Evolutionary conservation across 208 protist species (phyloP), one percentile per base, ranked within the genome.

Genomic region (Histomonas meleagridis): DNA sequence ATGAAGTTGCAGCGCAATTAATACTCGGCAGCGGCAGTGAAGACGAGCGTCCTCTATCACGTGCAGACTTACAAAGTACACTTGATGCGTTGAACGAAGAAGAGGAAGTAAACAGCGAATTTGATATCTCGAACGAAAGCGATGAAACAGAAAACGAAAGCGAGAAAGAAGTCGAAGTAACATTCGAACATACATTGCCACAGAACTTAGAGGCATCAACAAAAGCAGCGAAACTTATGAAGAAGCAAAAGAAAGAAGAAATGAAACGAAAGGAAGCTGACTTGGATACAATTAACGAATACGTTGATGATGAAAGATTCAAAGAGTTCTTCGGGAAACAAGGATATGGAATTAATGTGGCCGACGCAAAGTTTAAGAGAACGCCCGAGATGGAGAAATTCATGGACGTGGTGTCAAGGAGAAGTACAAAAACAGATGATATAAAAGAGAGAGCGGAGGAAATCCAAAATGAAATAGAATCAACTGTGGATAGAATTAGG

Each of bases 301-400:
- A 51, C 21, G 51, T 81, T 35, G 35, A 81, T 38, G 70, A 81
- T 81, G 70, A 81, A 10, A 48, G 70, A 51, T 81, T 81, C n/a
- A 81, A 81, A 51, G 70, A 81, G 10, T 9, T 81, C 10, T 28
- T 81, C 35, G 70, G 5, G n/a, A 7, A 51, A 23, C 40, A 35
- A n/a, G 70, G 70, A n/a, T 81, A 81, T 28, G 70, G 70, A 46
- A 81, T 81, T 51, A 23, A 81, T 81, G n/a, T 43, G n/a, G 12
- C 70, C 32, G 70, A 48, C n/a, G 14, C 70, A 32, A 81, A 81
- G 14, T 81, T 81, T 43, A 81, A 81, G 43, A 48, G 35, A n/a
- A 43, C 26, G 0, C 40, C 35, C 0, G 12, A 18, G 10, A 81
- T 81, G 70, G 70, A 81, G 0, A 81, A 51, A 51, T 43, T 81